Evolutionary conservation across 495 filamentous ascomycete species (phyloP), one percentile per base, ranked within the genome.

Genomic region (Aspergillus conjunctus): DNA sequence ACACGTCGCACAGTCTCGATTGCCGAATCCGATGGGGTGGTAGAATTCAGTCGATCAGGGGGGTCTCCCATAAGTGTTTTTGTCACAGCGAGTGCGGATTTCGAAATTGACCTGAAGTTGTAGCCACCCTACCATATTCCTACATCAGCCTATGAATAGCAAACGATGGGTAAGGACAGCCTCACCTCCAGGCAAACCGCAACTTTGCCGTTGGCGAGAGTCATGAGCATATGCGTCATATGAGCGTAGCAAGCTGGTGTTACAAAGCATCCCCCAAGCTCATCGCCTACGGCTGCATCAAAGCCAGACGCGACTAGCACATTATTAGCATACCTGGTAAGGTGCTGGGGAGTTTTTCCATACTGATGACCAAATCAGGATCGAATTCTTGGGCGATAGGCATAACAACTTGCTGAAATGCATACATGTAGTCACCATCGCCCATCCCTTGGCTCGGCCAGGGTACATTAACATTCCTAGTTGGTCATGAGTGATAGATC

Each of bases 171-270:
- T n/a, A 18, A 15, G 57, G 8, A 33, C n/a, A 22, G 44, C 20
- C 68, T 21, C 60, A 85, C 83, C 77, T 96, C 94, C 14, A 98
- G 78, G 68, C 93, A 97, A 22, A 96, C 91, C 10, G 90, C 91
- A 48, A 98, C 80, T 70, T 94, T 97, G 39, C 94, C 94, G 46
- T 87, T 79, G 3, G 94, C 93, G n/a, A 99, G 83, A 12, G 88
- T 88, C 92, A 97, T 98, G 17, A 99, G 83, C 93, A 97, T 97
- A 68, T 97, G 91, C 9, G 95, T 97, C 94, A 99, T 98, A 67
- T 98, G 93, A 18, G 92, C 91, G 71, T 98, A 99, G 68, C 95
- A 93, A 21, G 86, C 73, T 0, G 94, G 94, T 0, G 92, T 87
- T 6, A 98, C 93, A 65, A 88, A 92, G 70, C 95, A 99, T 33